These are phyloP conservation scores for Orbilia oligospora DNA, from an alignment of 2,329 filamentous ascomycete genomes.

Conservation along the genomic window DNA sequence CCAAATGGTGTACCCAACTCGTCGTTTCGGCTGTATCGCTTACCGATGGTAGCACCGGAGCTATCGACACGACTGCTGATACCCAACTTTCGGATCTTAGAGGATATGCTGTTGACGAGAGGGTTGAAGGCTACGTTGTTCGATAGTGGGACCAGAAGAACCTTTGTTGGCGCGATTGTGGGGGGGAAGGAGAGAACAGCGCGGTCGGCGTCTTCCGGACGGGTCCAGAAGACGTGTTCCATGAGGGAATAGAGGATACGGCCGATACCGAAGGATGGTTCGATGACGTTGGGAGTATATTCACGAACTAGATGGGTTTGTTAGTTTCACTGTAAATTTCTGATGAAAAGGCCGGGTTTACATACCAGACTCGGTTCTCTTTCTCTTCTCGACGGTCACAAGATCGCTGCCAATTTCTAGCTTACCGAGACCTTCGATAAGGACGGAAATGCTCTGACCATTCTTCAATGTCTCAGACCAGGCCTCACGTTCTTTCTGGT, in stretches of 20 bases:
- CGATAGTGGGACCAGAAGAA: conserved; percentile 90
- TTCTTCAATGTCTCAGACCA: conserved; percentile 80
- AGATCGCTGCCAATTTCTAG: conserved; percentile 85
- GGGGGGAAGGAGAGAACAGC: conserved; percentile 84
- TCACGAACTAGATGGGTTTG: conserved; percentile 73
- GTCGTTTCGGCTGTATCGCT: conserved; percentile 94
- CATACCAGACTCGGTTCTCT: conserved; percentile 79
- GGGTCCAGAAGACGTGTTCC: conserved; percentile 96
- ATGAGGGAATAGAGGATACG: conserved; percentile 92
- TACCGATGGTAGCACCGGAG: conserved; percentile 91
- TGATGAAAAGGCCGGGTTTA: background rate
- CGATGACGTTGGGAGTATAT: conserved; percentile 95
- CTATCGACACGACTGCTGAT: conserved; percentile 90
- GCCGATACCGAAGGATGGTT: conserved; percentile 97
- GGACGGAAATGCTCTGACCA: conserved; percentile 81
- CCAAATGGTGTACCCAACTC: conserved; percentile 95
- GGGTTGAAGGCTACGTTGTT: conserved; percentile 83
- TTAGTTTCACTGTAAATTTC: background rate
- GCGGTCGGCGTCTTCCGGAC: conserved; percentile 77
- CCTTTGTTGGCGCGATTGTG: conserved; percentile 91
- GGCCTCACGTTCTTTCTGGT: conserved; percentile 84
- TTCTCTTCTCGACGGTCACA: conserved; percentile 86
- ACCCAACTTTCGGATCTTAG: conserved; percentile 80
- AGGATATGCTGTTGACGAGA: conserved; percentile 76
- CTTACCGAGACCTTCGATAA: conserved; percentile 77